Evolutionary conservation across 176 grass and related monocot genomes (phyloP).

Genomic region (Chloris gayana): DNA sequence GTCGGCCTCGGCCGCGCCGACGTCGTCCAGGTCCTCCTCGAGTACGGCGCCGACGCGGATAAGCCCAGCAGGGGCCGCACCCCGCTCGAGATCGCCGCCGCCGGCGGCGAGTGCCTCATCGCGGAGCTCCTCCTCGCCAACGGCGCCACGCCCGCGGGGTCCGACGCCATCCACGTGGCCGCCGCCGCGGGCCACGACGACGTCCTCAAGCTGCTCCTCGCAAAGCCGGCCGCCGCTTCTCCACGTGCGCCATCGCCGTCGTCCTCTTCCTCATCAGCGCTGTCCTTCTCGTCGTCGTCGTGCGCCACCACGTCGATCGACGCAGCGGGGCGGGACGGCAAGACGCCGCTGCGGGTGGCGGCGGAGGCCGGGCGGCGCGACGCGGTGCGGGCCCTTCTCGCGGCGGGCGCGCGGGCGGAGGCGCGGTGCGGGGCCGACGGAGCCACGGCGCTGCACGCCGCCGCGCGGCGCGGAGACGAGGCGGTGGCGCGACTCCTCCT

Average conservation of each 20-base stretch:
- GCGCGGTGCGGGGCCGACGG: conserved; percentile 42
- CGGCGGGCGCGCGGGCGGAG: conserved; percentile 56
- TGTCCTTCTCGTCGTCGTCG: conserved; percentile 36
- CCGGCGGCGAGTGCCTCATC: conserved; percentile 59
- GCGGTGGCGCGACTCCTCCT: conserved; percentile 40
- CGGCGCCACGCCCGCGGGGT: conserved; percentile 48
- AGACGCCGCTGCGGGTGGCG: conserved; percentile 54
- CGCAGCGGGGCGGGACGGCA: conserved; percentile 56
- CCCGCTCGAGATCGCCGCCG: conserved; percentile 60
- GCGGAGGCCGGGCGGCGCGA: conserved; percentile 52
- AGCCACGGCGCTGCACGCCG: conserved; percentile 54
- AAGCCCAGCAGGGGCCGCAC: conserved; percentile 47
- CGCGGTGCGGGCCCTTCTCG: conserved; percentile 44
- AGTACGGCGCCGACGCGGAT: conserved; percentile 73
- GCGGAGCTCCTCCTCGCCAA: conserved; percentile 67
- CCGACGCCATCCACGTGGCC: conserved; percentile 59
- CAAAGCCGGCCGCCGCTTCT: conserved; percentile 36
- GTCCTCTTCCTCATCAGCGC: background rate
- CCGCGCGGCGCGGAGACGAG: conserved; percentile 57
- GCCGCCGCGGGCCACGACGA: conserved; percentile 55
- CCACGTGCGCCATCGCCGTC: background rate
- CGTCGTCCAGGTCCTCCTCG: conserved; percentile 73
- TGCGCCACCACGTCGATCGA: conserved; percentile 37
- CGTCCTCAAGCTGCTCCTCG: conserved; percentile 58
- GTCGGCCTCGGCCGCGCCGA: conserved; percentile 62